Percentiles rank a stretch among this genome's conserved stretches.
phyloP scores from a whole-genome alignment of 306 rosid species.

The Lathyrus sativus region DNA sequence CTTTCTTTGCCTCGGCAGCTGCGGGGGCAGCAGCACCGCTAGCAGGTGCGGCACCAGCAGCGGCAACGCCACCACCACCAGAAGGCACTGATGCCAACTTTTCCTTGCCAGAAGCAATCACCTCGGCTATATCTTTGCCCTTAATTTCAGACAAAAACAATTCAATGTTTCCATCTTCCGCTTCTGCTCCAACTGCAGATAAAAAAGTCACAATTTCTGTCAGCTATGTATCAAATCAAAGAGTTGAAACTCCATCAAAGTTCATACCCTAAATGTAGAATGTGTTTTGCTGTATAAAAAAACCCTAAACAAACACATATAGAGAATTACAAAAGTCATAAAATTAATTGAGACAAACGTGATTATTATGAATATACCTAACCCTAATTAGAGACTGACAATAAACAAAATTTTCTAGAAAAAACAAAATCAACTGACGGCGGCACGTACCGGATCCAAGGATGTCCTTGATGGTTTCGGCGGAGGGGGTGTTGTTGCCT shows the following conservation, averaged over 20 bases:
- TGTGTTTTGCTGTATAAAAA: background rate
- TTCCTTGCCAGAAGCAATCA: conserved; percentile 72
- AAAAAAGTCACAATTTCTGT: background rate
- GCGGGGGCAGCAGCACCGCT: conserved; percentile 60
- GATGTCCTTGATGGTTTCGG: conserved; percentile 46
- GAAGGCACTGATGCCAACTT: conserved; percentile 74
- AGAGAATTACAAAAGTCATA: background rate
- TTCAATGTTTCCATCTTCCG: conserved; percentile 57
- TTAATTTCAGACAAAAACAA: conserved; percentile 57
- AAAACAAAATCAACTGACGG: background rate
- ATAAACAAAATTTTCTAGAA: background rate
- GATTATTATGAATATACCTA: background rate
- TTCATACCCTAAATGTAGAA: background rate
- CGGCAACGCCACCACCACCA: conserved; percentile 58
- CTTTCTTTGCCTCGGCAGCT: conserved; percentile 71
- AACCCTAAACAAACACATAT: background rate
- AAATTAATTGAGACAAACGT: background rate
- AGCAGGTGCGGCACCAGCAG: conserved; percentile 44
- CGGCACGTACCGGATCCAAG: conserved; percentile 42
- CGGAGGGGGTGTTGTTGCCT: conserved; percentile 55
- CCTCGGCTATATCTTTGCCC: conserved; percentile 71
- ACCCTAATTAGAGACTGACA: background rate
- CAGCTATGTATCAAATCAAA: background rate
- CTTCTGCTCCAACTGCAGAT: conserved; percentile 68
- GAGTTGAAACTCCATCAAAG: too few species aligned